Base-by-base conservation (phyloP, 345 rosid genomes). In the Eucalyptus coolabah region DNA sequence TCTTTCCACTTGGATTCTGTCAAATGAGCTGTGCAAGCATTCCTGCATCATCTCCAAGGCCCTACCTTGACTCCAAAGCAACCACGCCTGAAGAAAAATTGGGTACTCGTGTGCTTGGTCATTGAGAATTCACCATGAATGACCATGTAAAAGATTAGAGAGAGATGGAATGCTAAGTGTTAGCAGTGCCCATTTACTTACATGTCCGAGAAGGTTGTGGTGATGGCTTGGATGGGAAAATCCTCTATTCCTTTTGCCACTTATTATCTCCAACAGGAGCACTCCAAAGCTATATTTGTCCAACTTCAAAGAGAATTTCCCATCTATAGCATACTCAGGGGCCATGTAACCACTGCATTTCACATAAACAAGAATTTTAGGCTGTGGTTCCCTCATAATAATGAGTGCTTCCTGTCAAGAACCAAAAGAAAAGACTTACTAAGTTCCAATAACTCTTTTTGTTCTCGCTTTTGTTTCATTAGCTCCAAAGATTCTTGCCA, bases 241-340 rank as follows among this genome's bases (percentile, higher is more conserved):
- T 50, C 96, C 91, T 67, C 89, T 93, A 69, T 93, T 94, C 89
- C 91, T 93, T 88, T 89, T 92, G 54, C 97, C 94, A 60, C 92
- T 89, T n/a, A 94, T 24, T 19, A 94, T 92, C 93, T 95, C 95
- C 4, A 94, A 88, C 82, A 93, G 40, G 18, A 94, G 69, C 54
- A 94, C 96, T 2, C 96, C 93, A 30, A 92, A 93, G 89, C 94
- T 94, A 89, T 92, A 94, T 17, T 93, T 93, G 89, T 94, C 95
- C 13, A 93, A 91, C 83, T 93, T 95, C 4, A 91, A 63, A 5
- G 94, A 94, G 90, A 94, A 93, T 26, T 90, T 37, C 15, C 96
- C 95, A 81, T 92, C 93, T 12, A 92, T 51, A 23, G 92, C 93
- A 80, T 90, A 88, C 51, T 90, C 90, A 10, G 88, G 90, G 19